These are phyloP conservation scores for Pseudognaphalium luteoalbum DNA, from an alignment of 129 eudicot genomes.

Conservation along the genomic window DNA sequence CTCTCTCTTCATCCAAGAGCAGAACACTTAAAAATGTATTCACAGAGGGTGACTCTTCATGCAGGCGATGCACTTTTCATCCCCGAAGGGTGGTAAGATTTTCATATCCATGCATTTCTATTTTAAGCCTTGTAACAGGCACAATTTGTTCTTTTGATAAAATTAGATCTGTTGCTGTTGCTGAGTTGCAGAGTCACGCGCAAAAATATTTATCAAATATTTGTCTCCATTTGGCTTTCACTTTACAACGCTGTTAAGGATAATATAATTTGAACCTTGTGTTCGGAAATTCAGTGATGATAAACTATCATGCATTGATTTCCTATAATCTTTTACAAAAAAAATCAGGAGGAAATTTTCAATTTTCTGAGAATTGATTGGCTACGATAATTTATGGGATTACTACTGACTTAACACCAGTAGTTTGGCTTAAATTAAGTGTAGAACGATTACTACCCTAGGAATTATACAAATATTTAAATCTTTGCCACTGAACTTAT, in stretches of 20 bases:
- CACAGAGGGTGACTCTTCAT: conserved; percentile 71
- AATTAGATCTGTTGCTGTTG: background rate
- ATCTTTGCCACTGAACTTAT: background rate
- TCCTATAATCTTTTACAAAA: background rate
- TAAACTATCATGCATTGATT: background rate
- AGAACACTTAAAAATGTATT: conserved; percentile 37
- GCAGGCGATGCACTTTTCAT: conserved; percentile 93
- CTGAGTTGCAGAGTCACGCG: background rate
- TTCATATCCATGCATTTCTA: background rate
- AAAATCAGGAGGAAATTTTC: background rate
- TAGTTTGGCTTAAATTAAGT: background rate
- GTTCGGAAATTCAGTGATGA: conserved; percentile 8
- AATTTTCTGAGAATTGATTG: background rate
- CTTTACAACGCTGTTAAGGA: background rate
- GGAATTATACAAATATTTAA: background rate
- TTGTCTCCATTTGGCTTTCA: background rate
- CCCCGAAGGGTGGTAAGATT: conserved; percentile 95
- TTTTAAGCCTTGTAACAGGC: background rate
- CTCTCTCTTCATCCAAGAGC: conserved; percentile 73
- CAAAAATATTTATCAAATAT: background rate
- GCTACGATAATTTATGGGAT: background rate
- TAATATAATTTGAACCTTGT: background rate
- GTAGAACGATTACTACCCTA: background rate
- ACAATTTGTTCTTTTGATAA: background rate
- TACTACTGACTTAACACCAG: background rate